Conservation (phyloP, 2,329 filamentous ascomycete species). For the Claviceps arundinis region DNA sequence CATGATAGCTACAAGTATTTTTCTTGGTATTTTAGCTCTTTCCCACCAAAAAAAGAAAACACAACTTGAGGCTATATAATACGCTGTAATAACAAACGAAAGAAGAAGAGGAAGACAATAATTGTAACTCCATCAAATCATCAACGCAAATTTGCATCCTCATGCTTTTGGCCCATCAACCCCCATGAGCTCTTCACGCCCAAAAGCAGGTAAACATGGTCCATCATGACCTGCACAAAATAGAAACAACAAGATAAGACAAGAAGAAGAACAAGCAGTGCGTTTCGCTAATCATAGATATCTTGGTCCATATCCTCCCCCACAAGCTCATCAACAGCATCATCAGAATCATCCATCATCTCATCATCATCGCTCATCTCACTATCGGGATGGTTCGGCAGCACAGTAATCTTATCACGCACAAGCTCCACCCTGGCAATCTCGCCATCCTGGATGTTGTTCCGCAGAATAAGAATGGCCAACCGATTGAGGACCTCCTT, state of each 20-base stretch:
- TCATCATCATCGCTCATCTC: constrained; percentile 52
- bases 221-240: too few species aligned
- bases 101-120: not conserved
- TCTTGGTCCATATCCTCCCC: constrained; percentile 50
- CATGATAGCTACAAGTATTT: too few species aligned
- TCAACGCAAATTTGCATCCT: too few species aligned
- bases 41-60: not conserved
- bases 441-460: constrained; percentile 77
- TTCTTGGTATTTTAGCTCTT: too few species aligned
- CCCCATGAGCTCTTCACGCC: too few species aligned
- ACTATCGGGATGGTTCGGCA: constrained; percentile 65
- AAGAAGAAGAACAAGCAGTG: too few species aligned
- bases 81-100: not conserved
- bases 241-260: too few species aligned
- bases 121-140: not conserved
- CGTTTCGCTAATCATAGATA: constrained; percentile 25
- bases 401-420: constrained; percentile 65
- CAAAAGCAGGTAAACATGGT: too few species aligned
- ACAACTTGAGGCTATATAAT: not conserved
- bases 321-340: constrained; percentile 56
- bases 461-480: constrained; percentile 80
- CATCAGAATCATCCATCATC: constrained; percentile 60
- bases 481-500: constrained; percentile 92
- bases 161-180: too few species aligned
- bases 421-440: constrained; percentile 64